Percentiles rank a stretch among this genome's conserved stretches.
Conservation (phyloP, 2,329 filamentous ascomycete genomes). For the Alternaria infectoria region DNA sequence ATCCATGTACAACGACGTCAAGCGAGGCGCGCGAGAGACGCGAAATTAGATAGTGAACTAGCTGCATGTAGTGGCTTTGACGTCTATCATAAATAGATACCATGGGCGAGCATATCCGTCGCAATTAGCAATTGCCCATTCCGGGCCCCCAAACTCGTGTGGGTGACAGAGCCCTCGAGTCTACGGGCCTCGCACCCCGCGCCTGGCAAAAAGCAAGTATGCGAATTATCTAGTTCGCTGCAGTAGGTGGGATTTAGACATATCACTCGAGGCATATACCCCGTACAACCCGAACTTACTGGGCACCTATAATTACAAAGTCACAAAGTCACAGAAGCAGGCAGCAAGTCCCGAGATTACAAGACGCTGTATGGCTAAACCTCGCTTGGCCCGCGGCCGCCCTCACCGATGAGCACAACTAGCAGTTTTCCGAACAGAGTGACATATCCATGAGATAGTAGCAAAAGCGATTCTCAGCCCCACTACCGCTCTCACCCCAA, state of each 20-base stretch:
- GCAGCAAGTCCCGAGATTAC: neutral
- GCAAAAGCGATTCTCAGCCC: neutral
- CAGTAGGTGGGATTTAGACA: neutral
- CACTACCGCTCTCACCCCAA: neutral
- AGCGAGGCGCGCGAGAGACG: conserved; percentile 8
- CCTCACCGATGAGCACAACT: neutral
- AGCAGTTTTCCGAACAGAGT: neutral
- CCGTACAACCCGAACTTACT: neutral
- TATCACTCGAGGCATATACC: neutral
- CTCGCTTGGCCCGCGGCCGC: neutral
- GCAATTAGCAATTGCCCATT: neutral
- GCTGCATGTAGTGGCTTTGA: neutral
- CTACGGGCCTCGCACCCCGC: neutral
- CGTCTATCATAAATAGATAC: neutral
- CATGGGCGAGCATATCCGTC: neutral
- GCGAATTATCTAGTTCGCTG: neutral
- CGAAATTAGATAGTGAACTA: conserved; percentile 1
- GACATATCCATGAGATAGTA: neutral
- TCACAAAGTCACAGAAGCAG: neutral
- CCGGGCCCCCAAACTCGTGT: neutral
- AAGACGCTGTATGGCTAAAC: neutral
- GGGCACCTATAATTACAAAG: neutral
- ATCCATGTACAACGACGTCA: conserved; percentile 13
- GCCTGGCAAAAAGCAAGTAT: neutral
- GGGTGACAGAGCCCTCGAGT: neutral